A percentile compares a stretch with the other conserved stretches of the same genome.
Conservation (phyloP, 2,329 filamentous ascomycete species). For the Allantophomopsis lycopodina region DNA sequence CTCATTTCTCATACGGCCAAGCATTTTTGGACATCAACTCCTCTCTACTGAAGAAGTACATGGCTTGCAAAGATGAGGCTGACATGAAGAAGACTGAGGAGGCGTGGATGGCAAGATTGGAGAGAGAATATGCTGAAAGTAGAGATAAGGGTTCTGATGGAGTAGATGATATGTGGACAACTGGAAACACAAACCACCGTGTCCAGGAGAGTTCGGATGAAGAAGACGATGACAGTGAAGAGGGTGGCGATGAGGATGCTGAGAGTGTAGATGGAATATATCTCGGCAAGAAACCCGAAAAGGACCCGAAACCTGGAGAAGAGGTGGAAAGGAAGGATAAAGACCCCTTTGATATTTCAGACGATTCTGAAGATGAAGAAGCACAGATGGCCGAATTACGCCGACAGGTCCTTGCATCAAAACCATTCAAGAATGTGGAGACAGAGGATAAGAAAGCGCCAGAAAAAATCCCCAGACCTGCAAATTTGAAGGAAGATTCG, state of each 20-base stretch:
- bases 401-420: slow-evolving; percentile 79
- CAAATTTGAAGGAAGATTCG: slow-evolving; percentile 41
- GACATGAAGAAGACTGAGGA: slow-evolving; percentile 74
- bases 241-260: slow-evolving; percentile 28
- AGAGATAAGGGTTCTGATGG: slow-evolving; percentile 48
- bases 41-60: slow-evolving; percentile 70
- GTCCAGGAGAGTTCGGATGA: slow-evolving; percentile 37
- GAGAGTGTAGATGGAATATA: slow-evolving; percentile 44
- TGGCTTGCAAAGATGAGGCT: slow-evolving; percentile 67
- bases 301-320: slow-evolving; percentile 23
- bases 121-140: slow-evolving; percentile 77
- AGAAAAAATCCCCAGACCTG: slow-evolving; percentile 42
- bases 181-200: slow-evolving; percentile 71
- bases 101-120: slow-evolving; percentile 79
- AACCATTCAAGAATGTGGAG: slow-evolving; percentile 60
- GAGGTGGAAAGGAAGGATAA: slow-evolving; percentile 32
- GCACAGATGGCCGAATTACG: slow-evolving; percentile 84
- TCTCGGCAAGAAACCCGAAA: slow-evolving; percentile 33
- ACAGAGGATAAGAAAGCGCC: slow-evolving; percentile 25
- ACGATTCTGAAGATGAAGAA: slow-evolving; percentile 67
- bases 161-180: slow-evolving; percentile 75
- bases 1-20: slow-evolving; percentile 76
- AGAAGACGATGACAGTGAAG: slow-evolving; percentile 28
- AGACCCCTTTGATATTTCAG: slow-evolving; percentile 66
- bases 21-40: slow-evolving; percentile 87